Percentiles rank a stretch among this genome's conserved stretches.
These are phyloP conservation scores for Orbilia javanica DNA, from an alignment of 2,329 filamentous ascomycete species.

Conservation along the genomic window DNA sequence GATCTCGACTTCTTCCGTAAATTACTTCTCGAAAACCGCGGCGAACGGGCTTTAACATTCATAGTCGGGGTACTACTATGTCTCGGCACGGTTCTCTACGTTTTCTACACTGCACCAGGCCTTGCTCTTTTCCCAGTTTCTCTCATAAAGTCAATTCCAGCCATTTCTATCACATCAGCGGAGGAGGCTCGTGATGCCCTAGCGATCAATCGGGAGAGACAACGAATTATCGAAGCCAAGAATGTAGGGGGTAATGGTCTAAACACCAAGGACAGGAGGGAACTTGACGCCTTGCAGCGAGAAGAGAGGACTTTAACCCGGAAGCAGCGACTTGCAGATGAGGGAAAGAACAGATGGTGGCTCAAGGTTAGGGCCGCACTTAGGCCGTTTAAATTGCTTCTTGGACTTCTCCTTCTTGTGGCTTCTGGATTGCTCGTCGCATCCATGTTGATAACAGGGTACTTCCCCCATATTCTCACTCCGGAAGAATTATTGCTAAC, in stretches of 20 bases:
- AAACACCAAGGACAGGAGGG: constrained; percentile 85
- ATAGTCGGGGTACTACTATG: constrained; percentile 88
- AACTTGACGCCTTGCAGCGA: constrained; percentile 85
- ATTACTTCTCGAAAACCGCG: constrained; percentile 85
- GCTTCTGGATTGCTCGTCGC: constrained; percentile 82
- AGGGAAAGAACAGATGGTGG: constrained; percentile 81
- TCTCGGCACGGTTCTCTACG: constrained; percentile 85
- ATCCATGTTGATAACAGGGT: constrained; percentile 89
- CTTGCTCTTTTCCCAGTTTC: constrained; percentile 89
- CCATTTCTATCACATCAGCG: constrained; percentile 83
- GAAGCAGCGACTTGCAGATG: constrained; percentile 86
- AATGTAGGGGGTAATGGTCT: constrained; percentile 77
- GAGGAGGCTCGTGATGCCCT: constrained; percentile 73
- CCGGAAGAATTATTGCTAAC: neutral
- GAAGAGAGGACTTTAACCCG: constrained; percentile 94
- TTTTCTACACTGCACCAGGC: constrained; percentile 88
- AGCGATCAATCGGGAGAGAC: constrained; percentile 88
- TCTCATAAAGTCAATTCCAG: constrained; percentile 90
- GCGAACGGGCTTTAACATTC: constrained; percentile 92
- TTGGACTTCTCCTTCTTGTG: constrained; percentile 81
- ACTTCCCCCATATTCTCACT: neutral
- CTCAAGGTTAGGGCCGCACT: constrained; percentile 84
- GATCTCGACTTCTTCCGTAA: constrained; percentile 93
- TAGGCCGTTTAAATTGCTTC: constrained; percentile 87
- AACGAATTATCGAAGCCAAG: constrained; percentile 89